phyloP scores from a whole-genome alignment of 2,329 filamentous ascomycete genomes.

The Pseudogymnoascus sp. region DNA sequence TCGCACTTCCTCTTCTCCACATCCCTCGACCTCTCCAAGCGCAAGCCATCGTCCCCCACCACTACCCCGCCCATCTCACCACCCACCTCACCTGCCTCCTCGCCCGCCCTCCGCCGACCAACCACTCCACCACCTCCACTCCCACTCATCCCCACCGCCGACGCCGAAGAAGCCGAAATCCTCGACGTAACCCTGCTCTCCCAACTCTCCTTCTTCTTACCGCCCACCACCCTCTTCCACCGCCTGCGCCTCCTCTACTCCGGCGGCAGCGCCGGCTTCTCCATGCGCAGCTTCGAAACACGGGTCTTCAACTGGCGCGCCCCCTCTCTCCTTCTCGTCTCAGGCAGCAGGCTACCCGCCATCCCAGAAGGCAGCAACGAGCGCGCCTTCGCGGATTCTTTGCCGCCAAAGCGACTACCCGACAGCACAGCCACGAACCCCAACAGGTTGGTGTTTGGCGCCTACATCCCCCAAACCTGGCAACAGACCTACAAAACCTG shows the following conservation, averaged over 20 bases:
- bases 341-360: constrained; percentile 54
- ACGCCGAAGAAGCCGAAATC: constrained; percentile 54
- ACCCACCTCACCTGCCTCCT: constrained; percentile 17
- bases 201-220: constrained; percentile 69
- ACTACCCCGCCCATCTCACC: constrained; percentile 33
- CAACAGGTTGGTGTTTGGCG: constrained; percentile 53
- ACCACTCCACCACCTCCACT: constrained; percentile 15
- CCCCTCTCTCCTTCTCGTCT: constrained; percentile 65
- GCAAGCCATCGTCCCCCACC: constrained; percentile 24
- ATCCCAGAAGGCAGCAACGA: constrained; percentile 46
- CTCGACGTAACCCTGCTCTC: constrained; percentile 58
- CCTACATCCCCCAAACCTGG: constrained; percentile 63
- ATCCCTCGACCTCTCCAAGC: constrained; percentile 55
- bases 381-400: constrained; percentile 51
- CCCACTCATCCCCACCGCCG: constrained; percentile 34
- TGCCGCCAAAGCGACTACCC: constrained; percentile 45
- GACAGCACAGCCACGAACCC: constrained; percentile 44
- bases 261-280: constrained; percentile 65
- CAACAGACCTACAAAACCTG: constrained; percentile 61
- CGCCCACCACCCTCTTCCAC: constrained; percentile 57
- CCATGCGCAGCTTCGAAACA: constrained; percentile 69
- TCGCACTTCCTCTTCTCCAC: constrained; percentile 72
- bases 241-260: constrained; percentile 63
- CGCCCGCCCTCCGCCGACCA: constrained; percentile 34
- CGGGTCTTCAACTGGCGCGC: constrained; percentile 73